These are phyloP conservation scores for Polytrichum commune DNA, from an alignment of 225 moss, liverwort and hornwort species.

Conservation along the genomic window DNA sequence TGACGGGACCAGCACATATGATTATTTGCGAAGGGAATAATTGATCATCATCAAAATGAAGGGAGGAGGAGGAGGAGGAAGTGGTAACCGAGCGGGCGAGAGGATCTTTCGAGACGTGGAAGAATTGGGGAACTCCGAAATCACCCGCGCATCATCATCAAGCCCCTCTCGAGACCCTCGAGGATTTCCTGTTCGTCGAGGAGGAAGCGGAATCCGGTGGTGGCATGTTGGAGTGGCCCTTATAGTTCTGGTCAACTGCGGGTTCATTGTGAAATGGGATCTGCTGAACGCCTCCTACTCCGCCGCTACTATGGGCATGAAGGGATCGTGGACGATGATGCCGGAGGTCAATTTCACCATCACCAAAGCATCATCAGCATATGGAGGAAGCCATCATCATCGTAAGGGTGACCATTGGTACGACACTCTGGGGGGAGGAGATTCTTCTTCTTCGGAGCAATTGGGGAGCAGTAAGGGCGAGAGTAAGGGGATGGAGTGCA, in stretches of 20 bases:
- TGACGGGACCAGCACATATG: too few species aligned
- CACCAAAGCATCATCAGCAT: neutral
- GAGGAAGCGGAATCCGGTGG: slow-evolving; percentile 29
- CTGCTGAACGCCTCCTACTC: slow-evolving; percentile 38
- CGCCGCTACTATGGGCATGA: neutral
- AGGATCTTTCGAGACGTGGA: too few species aligned
- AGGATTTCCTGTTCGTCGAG: too few species aligned
- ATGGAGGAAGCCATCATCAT: too few species aligned
- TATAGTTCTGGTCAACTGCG: slow-evolving; percentile 60
- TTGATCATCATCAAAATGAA: too few species aligned
- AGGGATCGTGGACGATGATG: neutral
- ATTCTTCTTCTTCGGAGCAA: neutral
- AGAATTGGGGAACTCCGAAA: too few species aligned
- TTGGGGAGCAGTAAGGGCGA: neutral
- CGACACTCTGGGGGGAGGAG: slow-evolving; percentile 3
- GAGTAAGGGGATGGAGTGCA: slow-evolving; percentile 14
- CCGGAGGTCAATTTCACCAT: neutral
- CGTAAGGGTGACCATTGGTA: too few species aligned
- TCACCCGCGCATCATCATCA: too few species aligned
- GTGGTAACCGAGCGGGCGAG: too few species aligned
- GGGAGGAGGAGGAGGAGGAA: too few species aligned
- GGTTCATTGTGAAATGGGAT: slow-evolving; percentile 59
- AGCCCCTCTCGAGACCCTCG: too few species aligned
- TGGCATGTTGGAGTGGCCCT: slow-evolving; percentile 45
- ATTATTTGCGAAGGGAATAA: too few species aligned